Evolutionary conservation across 208 protist genomes (phyloP).

Genomic region (Acanthamoeba culbertsoni): DNA sequence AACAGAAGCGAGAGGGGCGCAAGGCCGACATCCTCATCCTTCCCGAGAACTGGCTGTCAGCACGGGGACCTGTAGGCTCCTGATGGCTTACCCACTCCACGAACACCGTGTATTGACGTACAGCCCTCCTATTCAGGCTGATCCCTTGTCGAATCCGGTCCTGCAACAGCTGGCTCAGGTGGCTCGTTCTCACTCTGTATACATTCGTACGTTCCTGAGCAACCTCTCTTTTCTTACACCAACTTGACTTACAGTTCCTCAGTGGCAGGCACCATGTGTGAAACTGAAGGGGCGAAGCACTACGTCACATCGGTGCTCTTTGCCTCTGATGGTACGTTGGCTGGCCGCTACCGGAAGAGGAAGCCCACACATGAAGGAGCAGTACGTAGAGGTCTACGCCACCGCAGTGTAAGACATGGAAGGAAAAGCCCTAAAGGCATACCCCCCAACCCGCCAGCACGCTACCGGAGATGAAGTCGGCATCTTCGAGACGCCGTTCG

Average conservation of each 20-base stretch:
- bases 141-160: background rate
- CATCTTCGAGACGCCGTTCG: constrained; percentile 14
- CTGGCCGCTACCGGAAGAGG: constrained; percentile 2
- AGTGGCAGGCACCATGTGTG: constrained; percentile 28
- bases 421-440: background rate
- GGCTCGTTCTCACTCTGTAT: background rate
- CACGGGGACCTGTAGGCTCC: background rate
- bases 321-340: background rate
- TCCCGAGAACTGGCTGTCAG: constrained; percentile 24
- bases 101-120: background rate
- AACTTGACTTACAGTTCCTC: background rate
- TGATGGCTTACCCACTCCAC: background rate
- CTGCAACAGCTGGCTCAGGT: background rate
- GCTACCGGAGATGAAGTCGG: background rate
- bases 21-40: constrained; percentile 48
- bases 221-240: background rate
- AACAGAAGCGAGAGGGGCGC: background rate
- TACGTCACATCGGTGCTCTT: constrained; percentile 37
- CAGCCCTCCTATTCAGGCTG: background rate
- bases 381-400: background rate
- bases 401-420: background rate
- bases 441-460: background rate
- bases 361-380: constrained; percentile 5
- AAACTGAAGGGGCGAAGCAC: background rate
- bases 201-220: background rate